Conservation (phyloP, 176 grass and related monocot genomes). For the Otatea glauca region DNA sequence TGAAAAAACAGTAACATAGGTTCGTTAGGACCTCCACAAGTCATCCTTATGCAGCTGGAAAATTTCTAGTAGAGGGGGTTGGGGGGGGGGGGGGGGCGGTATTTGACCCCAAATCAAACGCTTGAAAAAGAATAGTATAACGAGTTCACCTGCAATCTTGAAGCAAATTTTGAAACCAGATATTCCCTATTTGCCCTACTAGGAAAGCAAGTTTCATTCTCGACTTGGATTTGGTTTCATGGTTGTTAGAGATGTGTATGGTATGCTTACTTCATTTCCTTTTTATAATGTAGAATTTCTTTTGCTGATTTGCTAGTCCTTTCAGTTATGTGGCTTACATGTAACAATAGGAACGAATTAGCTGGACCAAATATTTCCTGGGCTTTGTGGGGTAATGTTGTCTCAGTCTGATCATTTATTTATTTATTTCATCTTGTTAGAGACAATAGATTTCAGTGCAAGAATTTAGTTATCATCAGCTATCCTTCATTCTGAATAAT, state of each 20-base stretch:
- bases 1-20: background rate
- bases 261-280: background rate
- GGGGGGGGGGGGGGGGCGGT: no score
- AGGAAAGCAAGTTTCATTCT: background rate
- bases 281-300: background rate
- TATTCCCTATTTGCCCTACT: background rate
- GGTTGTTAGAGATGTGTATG: background rate
- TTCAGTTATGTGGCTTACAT: background rate
- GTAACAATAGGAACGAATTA: background rate
- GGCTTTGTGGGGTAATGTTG: background rate
- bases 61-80: background rate
- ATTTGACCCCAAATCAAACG: no score
- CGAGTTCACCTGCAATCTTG: background rate
- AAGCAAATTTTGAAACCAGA: background rate
- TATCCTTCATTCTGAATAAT: conserved; percentile 20
- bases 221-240: background rate
- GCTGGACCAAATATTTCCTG: background rate
- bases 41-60: background rate
- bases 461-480: background rate
- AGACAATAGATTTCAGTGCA: background rate
- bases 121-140: background rate
- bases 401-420: background rate
- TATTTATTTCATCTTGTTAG: background rate
- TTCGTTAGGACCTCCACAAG: background rate
- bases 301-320: background rate